phyloP scores from a whole-genome alignment of 306 rosid genomes.

The Cucurbita argyrosperma region DNA sequence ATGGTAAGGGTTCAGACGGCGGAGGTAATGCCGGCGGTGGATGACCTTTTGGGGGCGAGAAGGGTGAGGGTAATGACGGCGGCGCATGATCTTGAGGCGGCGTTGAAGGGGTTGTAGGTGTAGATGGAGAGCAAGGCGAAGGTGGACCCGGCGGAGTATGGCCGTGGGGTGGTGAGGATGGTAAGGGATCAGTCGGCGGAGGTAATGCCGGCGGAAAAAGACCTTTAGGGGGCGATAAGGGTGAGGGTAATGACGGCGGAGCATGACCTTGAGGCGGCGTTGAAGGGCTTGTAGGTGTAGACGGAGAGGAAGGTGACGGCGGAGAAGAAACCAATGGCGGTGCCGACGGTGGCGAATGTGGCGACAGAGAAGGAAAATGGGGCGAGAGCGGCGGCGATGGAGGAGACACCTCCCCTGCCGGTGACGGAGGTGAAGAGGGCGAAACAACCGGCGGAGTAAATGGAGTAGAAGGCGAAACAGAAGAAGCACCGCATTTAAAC shows the following conservation, averaged over 20 bases:
- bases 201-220: neutral
- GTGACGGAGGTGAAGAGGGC: conserved; percentile 16
- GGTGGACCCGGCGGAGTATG: neutral
- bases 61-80: neutral
- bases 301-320: neutral
- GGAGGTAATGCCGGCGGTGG: neutral
- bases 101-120: neutral
- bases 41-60: neutral
- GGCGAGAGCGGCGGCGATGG: neutral
- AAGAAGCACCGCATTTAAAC: conserved; percentile 32
- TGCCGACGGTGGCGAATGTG: neutral
- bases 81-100: neutral
- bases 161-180: neutral
- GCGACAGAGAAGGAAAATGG: neutral
- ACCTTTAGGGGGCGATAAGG: neutral
- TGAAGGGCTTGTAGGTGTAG: neutral
- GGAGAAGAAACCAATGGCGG: neutral
- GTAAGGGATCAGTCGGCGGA: neutral
- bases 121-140: neutral
- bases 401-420: neutral
- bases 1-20: neutral
- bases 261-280: neutral
- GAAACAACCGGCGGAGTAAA: neutral
- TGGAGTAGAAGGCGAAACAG: conserved; percentile 23
- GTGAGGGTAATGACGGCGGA: neutral